Conservation (phyloP, 257 asterid genomes). For the Solanum rostratum region DNA sequence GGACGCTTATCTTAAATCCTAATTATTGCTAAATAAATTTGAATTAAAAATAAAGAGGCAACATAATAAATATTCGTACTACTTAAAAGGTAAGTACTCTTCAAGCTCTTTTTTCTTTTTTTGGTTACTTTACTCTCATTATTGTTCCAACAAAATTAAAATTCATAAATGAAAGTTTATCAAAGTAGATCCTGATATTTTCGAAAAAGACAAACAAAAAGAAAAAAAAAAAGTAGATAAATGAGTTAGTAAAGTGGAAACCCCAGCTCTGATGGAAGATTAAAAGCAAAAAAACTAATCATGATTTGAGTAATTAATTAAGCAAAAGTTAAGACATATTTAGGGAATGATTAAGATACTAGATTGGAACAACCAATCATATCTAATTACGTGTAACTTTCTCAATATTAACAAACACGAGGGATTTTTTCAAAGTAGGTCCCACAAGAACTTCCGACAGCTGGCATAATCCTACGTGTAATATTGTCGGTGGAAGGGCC, state of each 20-base stretch:
- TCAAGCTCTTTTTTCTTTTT: too few relatives aligned
- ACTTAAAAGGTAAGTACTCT: neutral
- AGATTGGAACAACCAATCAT: neutral
- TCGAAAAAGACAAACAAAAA: neutral
- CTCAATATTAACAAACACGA: neutral
- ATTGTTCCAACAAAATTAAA: neutral
- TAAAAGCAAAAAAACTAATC: neutral
- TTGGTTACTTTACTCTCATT: neutral
- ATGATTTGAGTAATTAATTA: constrained; percentile 8
- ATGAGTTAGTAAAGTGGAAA: neutral
- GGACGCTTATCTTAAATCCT: neutral
- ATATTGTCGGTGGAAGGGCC: neutral
- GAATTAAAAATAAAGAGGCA: neutral
- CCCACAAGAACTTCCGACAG: neutral
- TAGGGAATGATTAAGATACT: neutral
- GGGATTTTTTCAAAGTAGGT: neutral
- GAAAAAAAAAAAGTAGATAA: neutral
- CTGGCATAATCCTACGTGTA: neutral
- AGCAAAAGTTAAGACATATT: neutral
- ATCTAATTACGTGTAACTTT: neutral
- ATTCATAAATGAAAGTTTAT: neutral
- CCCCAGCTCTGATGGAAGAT: neutral
- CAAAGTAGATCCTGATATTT: neutral
- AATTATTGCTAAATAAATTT: neutral
- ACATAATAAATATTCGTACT: neutral